Evolutionary conservation across 2,329 filamentous ascomycete species (phyloP).

Genomic region (Ilyonectria sp.): DNA sequence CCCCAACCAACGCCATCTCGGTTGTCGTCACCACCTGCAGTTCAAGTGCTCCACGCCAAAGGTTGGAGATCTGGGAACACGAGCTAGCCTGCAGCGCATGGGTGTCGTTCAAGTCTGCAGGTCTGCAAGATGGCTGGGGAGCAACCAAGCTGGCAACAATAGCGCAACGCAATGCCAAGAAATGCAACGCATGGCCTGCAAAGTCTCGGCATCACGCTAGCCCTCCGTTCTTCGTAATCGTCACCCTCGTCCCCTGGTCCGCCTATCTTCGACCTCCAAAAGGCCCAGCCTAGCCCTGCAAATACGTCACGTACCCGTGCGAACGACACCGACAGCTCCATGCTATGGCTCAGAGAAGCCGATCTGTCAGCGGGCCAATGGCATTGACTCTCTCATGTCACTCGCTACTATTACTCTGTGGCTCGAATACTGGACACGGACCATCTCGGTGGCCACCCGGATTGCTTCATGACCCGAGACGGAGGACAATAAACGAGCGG

Average conservation of each 20-base stretch:
- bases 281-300: slow-evolving; percentile 22
- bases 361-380: slow-evolving; percentile 40
- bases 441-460: slow-evolving; percentile 36
- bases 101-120: neutral
- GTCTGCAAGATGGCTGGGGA: slow-evolving; percentile 14
- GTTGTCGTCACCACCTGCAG: slow-evolving; percentile 41
- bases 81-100: neutral
- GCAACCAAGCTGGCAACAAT: slow-evolving; percentile 4
- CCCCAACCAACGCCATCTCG: slow-evolving; percentile 43
- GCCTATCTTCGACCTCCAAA: slow-evolving; percentile 27
- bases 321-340: slow-evolving; percentile 35
- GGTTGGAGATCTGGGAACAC: slow-evolving; percentile 9
- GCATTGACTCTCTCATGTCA: slow-evolving; percentile 36
- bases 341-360: slow-evolving; percentile 27
- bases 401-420: slow-evolving; percentile 23
- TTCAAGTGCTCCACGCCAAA: slow-evolving; percentile 9
- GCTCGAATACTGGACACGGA: slow-evolving; percentile 41
- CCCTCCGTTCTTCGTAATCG: slow-evolving; percentile 20
- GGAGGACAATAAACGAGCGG: slow-evolving; percentile 6
- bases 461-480: slow-evolving; percentile 32
- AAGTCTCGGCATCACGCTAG: slow-evolving; percentile 36
- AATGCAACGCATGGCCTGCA: slow-evolving; percentile 9
- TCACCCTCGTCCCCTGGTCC: slow-evolving; percentile 25
- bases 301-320: slow-evolving; percentile 27
- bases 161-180: neutral